These are phyloP conservation scores for Aspergillus bridgeri DNA, from an alignment of 495 filamentous ascomycete genomes.

Conservation along the genomic window DNA sequence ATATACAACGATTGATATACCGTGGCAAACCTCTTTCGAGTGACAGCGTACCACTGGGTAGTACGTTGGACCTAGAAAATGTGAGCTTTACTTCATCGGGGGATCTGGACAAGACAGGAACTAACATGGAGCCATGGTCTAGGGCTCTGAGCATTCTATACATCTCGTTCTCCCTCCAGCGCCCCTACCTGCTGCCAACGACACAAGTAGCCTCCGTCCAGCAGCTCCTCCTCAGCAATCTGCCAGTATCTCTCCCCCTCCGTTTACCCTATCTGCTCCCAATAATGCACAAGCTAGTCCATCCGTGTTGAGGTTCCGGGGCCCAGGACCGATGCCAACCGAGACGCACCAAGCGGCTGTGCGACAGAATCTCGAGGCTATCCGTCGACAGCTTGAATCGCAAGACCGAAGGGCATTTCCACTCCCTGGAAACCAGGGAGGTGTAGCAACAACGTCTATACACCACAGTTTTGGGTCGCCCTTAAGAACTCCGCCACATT, in stretches of 20 bases:
- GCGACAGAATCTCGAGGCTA: slow-evolving; percentile 17
- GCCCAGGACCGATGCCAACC: slow-evolving; percentile 2
- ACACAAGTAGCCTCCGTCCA: slow-evolving; percentile 2
- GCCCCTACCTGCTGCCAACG: slow-evolving; percentile 12
- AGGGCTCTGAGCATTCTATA: slow-evolving; percentile 36
- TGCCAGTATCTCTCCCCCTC: slow-evolving; percentile 3
- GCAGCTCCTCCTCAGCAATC: neutral
- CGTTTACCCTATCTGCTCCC: slow-evolving; percentile 6
- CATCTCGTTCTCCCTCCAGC: slow-evolving; percentile 60
- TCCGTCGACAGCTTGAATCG: slow-evolving; percentile 21
- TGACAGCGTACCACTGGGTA: slow-evolving; percentile 52
- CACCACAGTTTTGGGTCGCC: neutral
- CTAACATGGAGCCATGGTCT: slow-evolving; percentile 29
- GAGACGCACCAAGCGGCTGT: slow-evolving; percentile 19
- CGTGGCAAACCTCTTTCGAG: slow-evolving; percentile 56
- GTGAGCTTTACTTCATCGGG: slow-evolving; percentile 39
- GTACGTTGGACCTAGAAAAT: slow-evolving; percentile 53
- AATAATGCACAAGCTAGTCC: slow-evolving; percentile 3
- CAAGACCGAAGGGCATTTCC: slow-evolving; percentile 10
- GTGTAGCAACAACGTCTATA: slow-evolving; percentile 2
- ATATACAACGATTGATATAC: slow-evolving; percentile 62
- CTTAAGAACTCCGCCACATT: slow-evolving; percentile 4
- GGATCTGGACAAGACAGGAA: neutral
- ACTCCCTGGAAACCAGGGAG: slow-evolving; percentile 1
- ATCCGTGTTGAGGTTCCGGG: slow-evolving; percentile 13